Conservation (phyloP, 345 rosid species). For the Lumnitzera racemosa region DNA sequence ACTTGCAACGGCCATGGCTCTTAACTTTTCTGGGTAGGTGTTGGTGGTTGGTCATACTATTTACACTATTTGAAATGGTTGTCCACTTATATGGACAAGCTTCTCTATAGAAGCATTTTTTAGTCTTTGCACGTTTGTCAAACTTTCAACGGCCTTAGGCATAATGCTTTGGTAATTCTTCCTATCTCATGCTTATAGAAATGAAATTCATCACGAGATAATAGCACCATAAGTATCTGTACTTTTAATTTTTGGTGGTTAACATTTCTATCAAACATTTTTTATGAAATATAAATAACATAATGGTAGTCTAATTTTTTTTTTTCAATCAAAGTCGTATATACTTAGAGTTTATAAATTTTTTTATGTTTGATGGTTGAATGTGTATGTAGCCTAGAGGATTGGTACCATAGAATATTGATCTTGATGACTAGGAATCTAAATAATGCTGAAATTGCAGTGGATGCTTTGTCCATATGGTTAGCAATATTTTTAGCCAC, state of each 20-base stretch:
- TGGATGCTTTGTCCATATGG: slow-evolving; percentile 33
- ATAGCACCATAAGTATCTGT: too few species aligned
- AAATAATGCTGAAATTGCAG: slow-evolving; percentile 21
- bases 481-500: neutral
- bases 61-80: slow-evolving; percentile 41
- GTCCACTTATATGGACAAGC: slow-evolving; percentile 48
- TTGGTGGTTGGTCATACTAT: slow-evolving; percentile 33
- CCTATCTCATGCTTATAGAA: neutral
- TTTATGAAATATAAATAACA: too few species aligned
- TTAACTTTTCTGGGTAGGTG: slow-evolving; percentile 58
- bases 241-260: too few species aligned
- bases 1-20: slow-evolving; percentile 23
- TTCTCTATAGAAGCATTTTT: slow-evolving; percentile 44
- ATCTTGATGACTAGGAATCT: slow-evolving; percentile 26
- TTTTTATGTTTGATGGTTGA: too few species aligned
- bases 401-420: slow-evolving; percentile 33
- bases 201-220: too few species aligned
- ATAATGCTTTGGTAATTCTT: slow-evolving; percentile 39
- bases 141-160: slow-evolving; percentile 52
- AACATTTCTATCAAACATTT: too few species aligned
- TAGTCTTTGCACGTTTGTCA: slow-evolving; percentile 44
- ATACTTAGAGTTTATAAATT: too few species aligned
- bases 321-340: too few species aligned
- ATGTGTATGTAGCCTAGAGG: slow-evolving; percentile 18
- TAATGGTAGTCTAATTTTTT: too few species aligned